Evolutionary conservation across 1,284 basidiomycete species (phyloP).

Genomic region (Sanghuangporus sanghuang): DNA sequence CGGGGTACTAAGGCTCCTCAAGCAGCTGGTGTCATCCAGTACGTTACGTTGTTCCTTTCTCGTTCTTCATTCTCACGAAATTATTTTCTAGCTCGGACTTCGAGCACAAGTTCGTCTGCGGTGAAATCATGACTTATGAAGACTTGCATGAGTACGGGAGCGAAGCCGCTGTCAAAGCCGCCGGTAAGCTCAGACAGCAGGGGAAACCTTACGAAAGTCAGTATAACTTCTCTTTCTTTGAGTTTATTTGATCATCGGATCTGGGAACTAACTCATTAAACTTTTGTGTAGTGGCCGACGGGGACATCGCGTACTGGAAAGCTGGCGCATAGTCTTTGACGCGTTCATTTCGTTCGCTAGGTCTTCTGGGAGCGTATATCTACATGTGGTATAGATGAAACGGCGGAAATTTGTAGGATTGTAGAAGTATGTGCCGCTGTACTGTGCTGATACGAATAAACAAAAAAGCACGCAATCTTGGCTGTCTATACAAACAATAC

Average conservation of each 20-base stretch:
- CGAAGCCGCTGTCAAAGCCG: conserved; percentile 90
- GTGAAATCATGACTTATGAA: conserved; percentile 93
- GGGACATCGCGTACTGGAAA: conserved; percentile 85
- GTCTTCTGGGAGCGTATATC: background rate
- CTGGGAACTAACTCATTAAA: background rate
- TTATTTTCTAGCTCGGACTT: conserved; percentile 69
- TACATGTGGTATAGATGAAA: background rate
- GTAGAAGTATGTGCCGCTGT: too few relatives aligned
- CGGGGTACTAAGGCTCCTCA: conserved; percentile 93
- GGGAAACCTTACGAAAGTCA: conserved; percentile 91
- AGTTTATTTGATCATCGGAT: background rate
- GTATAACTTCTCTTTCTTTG: background rate
- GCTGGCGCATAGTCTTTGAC: background rate
- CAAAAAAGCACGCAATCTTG: too few relatives aligned
- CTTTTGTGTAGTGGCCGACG: conserved; percentile 59
- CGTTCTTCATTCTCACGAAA: conserved; percentile 10
- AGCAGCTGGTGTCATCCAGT: conserved; percentile 99
- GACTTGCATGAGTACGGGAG: conserved; percentile 92
- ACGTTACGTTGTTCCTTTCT: conserved; percentile 29
- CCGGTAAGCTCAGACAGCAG: conserved; percentile 93
- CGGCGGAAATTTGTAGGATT: too few relatives aligned
- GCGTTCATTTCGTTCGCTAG: background rate
- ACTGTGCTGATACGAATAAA: too few relatives aligned
- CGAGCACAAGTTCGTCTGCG: conserved; percentile 99
- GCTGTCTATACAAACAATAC: too few relatives aligned